These are phyloP conservation scores for Wickerhamia fluorescens DNA, from an alignment of 805 yeast species.

Conservation along the genomic window DNA sequence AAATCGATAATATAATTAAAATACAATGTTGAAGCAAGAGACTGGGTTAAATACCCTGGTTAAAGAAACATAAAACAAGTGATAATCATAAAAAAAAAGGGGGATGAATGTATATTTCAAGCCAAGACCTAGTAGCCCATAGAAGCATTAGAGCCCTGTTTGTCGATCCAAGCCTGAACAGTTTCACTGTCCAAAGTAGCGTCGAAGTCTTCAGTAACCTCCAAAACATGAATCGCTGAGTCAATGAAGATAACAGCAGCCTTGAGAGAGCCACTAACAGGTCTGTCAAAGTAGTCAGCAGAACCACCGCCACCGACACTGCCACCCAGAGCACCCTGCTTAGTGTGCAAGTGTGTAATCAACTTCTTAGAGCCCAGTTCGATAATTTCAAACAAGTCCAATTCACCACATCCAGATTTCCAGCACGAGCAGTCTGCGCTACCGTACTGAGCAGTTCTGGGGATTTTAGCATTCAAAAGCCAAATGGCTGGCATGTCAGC, in stretches of 20 bases:
- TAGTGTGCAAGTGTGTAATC: constrained; percentile 77
- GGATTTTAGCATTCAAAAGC: constrained; percentile 91
- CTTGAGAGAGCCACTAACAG: constrained; percentile 67
- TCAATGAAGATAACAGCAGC: constrained; percentile 80
- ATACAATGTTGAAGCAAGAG: too few relatives aligned
- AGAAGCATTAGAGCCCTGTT: constrained; percentile 43
- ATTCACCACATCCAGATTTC: constrained; percentile 96
- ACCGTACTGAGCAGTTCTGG: constrained; percentile 96
- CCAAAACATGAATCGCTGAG: constrained; percentile 50
- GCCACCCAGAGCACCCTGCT: constrained; percentile 58
- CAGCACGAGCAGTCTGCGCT: constrained; percentile 84
- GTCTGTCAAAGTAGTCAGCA: constrained; percentile 82
- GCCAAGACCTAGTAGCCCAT: constrained; percentile 9
- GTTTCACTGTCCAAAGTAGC: constrained; percentile 45
- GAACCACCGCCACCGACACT: constrained; percentile 78
- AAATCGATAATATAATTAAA: too few relatives aligned
- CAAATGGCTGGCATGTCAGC: constrained; percentile 97
- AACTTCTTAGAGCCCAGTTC: constrained; percentile 67
- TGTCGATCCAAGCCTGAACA: constrained; percentile 52
- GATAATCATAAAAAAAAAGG: too few relatives aligned
- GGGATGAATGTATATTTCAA: too few relatives aligned
- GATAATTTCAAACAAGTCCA: constrained; percentile 88
- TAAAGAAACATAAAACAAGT: too few relatives aligned
- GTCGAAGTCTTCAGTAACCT: constrained; percentile 54
- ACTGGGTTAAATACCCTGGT: too few relatives aligned